A percentile compares a stretch with the other conserved stretches of the same genome.
Evolutionary conservation across 2,329 filamentous ascomycete genomes (phyloP).

Genomic region (Helicocarpus griseus): DNA sequence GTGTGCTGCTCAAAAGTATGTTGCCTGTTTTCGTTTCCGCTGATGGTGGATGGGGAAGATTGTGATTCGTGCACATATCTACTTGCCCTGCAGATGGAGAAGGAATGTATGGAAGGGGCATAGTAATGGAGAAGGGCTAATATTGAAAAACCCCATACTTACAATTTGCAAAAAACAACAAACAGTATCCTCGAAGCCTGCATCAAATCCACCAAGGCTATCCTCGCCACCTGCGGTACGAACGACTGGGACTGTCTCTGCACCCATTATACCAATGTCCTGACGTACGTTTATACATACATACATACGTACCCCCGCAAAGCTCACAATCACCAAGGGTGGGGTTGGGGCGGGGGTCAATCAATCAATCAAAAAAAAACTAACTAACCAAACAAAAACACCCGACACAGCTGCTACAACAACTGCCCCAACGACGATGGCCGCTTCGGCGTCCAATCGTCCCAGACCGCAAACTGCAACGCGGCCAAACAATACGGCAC

Average conservation of each 20-base stretch:
- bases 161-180: neutral
- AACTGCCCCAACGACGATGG: slow-evolving; percentile 48
- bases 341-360: too few relatives aligned
- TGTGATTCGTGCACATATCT: too few relatives aligned
- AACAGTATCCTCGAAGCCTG: slow-evolving; percentile 44
- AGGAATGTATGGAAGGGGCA: too few relatives aligned
- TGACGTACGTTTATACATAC: slow-evolving; percentile 30
- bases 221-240: slow-evolving; percentile 33
- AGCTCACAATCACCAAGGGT: too few relatives aligned
- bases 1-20: slow-evolving; percentile 16
- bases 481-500: slow-evolving; percentile 22
- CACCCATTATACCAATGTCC: slow-evolving; percentile 42
- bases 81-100: too few relatives aligned
- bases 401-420: slow-evolving; percentile 46
- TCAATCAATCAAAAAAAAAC: neutral
- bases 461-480: slow-evolving; percentile 30
- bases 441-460: slow-evolving; percentile 24
- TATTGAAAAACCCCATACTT: neutral
- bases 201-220: slow-evolving; percentile 30
- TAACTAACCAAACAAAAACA: slow-evolving; percentile 4
- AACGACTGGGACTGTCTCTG: slow-evolving; percentile 52
- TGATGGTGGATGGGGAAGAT: neutral
- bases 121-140: too few relatives aligned
- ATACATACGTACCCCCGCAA: neutral
- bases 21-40: neutral